A percentile compares a stretch with the other conserved stretches of the same genome.
Evolutionary conservation across 345 rosid species (phyloP).

Genomic region (Clarkia xantiana): DNA sequence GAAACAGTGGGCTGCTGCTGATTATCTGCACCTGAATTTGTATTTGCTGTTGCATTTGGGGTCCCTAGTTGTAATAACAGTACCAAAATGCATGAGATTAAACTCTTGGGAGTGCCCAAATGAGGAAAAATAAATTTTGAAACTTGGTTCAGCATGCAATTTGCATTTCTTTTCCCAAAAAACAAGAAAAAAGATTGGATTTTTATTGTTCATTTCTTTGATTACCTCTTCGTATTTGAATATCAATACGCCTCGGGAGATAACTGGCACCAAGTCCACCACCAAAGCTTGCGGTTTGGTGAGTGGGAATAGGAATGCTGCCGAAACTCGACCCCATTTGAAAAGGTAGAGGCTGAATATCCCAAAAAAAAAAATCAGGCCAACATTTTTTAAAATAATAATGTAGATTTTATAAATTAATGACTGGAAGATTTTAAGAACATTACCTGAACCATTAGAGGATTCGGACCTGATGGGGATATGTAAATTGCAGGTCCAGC

Average conservation of each 20-base stretch:
- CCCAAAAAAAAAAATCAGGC: slow-evolving; percentile 5
- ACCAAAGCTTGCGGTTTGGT: slow-evolving; percentile 33
- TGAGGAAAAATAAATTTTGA: not conserved
- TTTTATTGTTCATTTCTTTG: not conserved
- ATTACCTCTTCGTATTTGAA: slow-evolving; percentile 68
- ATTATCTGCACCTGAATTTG: slow-evolving; percentile 17
- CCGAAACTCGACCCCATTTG: slow-evolving; percentile 47
- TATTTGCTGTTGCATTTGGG: slow-evolving; percentile 22
- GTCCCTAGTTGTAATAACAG: slow-evolving; percentile 20
- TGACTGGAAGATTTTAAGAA: slow-evolving; percentile 6
- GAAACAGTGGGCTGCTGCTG: slow-evolving; percentile 21
- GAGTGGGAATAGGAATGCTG: slow-evolving; percentile 36
- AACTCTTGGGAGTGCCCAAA: not conserved
- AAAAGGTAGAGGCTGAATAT: slow-evolving; percentile 51
- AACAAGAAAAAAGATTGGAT: not conserved
- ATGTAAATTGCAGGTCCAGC: slow-evolving; percentile 73
- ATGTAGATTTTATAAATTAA: slow-evolving; percentile 9
- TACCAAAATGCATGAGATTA: not conserved
- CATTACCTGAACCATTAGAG: slow-evolving; percentile 67
- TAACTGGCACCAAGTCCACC: slow-evolving; percentile 35
- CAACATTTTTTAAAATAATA: slow-evolving; percentile 1
- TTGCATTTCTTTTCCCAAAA: not conserved
- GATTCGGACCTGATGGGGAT: slow-evolving; percentile 59
- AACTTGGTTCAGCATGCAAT: slow-evolving; percentile 1
- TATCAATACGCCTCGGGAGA: slow-evolving; percentile 63